Evolutionary conservation across 768 basidiomycete species (phyloP).

Genomic region (Phanerochaete sordida): DNA sequence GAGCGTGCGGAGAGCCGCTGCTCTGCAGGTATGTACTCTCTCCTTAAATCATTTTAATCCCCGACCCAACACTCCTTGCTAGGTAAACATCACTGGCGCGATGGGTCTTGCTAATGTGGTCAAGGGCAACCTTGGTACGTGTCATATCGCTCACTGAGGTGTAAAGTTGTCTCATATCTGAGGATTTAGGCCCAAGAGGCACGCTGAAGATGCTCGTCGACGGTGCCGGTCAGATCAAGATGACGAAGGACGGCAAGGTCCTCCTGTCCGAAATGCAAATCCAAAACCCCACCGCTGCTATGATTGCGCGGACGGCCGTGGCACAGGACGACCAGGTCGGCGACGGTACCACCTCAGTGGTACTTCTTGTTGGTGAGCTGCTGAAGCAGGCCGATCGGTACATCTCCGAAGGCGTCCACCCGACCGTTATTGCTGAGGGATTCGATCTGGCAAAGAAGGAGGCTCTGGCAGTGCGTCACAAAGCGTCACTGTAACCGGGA

Average conservation of each 20-base stretch:
- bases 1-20: conserved; percentile 85
- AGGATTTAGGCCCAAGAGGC: conserved; percentile 78
- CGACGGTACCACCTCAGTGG: conserved; percentile 97
- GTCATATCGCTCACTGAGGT: conserved; percentile 11
- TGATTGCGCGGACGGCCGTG: conserved; percentile 98
- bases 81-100: conserved; percentile 93
- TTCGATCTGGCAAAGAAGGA: conserved; percentile 99
- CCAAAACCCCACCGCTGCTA: conserved; percentile 97
- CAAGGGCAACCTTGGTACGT: conserved; percentile 89
- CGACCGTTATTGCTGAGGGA: conserved; percentile 91
- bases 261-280: conserved; percentile 99
- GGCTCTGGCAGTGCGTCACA: conserved; percentile 66
- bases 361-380: conserved; percentile 91
- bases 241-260: conserved; percentile 99
- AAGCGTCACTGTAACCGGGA: conserved; percentile 8
- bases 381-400: conserved; percentile 97
- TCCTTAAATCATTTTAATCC: neutral
- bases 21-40: conserved; percentile 71
- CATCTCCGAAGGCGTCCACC: conserved; percentile 97
- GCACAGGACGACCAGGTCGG: conserved; percentile 99
- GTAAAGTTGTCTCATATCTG: neutral
- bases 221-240: conserved; percentile 97
- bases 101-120: conserved; percentile 98
- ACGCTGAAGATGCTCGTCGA: conserved; percentile 99
- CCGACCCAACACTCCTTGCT: conserved; percentile 7